Conservation (phyloP, 2,329 filamentous ascomycete genomes). For the Monosporascus sp. region DNA sequence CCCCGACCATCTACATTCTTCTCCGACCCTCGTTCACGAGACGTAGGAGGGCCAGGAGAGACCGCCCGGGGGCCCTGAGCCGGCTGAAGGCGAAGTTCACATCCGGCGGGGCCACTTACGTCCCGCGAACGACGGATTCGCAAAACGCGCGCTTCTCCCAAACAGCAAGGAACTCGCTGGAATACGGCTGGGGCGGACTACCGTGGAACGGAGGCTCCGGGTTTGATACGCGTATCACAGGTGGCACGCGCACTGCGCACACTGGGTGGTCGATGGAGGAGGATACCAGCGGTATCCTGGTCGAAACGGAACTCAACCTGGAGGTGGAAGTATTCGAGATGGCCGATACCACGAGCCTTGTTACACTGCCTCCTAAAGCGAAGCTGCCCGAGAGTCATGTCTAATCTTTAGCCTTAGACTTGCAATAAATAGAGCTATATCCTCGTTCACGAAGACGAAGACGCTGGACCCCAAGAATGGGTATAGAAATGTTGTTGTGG, state of each 20-base stretch:
- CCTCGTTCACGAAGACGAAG: no score
- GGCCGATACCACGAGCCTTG: neutral
- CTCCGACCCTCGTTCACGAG: neutral
- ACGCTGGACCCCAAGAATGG: no score
- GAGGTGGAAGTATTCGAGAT: neutral
- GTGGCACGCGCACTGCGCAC: neutral
- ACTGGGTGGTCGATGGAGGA: neutral
- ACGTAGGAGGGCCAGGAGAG: neutral
- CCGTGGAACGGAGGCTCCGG: neutral
- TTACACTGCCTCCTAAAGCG: neutral
- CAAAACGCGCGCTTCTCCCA: no score
- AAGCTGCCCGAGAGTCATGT: neutral
- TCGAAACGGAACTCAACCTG: neutral
- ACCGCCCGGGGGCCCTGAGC: no score
- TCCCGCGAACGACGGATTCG: no score
- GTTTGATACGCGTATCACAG: neutral
- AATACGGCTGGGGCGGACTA: neutral
- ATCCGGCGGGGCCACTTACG: no score
- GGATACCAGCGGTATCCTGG: neutral
- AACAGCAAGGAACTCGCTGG: neutral
- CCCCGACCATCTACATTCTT: slow-evolving; percentile 10
- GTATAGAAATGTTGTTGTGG: no score
- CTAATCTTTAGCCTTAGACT: no score
- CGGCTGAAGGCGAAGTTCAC: no score
- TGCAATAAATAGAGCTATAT: no score